phyloP scores from a whole-genome alignment of 306 rosid species.

The Prunus mongolica region DNA sequence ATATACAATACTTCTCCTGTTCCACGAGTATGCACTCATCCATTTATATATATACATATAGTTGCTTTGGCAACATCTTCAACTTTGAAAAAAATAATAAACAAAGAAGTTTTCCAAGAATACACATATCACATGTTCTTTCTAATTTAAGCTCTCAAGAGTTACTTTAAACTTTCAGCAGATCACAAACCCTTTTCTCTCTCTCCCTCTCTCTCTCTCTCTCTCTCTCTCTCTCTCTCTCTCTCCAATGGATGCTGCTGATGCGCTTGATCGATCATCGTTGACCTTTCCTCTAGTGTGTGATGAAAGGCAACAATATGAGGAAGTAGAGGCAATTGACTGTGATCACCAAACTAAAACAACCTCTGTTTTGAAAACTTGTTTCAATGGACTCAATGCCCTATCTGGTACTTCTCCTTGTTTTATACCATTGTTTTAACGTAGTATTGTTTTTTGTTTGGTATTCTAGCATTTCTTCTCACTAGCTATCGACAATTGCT shows the following conservation, averaged over 20 bases:
- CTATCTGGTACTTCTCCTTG: background rate
- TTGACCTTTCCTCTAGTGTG: background rate
- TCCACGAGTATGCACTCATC: too few species aligned
- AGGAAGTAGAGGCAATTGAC: background rate
- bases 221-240: background rate
- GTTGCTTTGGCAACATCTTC: background rate
- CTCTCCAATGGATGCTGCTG: background rate
- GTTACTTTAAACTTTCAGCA: background rate
- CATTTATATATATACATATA: too few species aligned
- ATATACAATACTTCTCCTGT: too few species aligned
- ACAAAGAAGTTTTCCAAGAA: background rate
- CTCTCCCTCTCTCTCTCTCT: conserved; percentile 1
- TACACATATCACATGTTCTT: background rate
- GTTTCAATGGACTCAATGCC: conserved; percentile 12
- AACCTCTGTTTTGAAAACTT: background rate
- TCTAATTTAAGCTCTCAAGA: background rate
- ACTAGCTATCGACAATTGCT: too few species aligned
- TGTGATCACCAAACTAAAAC: background rate
- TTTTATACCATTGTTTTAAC: background rate
- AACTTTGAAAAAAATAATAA: background rate
- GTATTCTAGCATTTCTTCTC: background rate
- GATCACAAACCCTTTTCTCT: background rate
- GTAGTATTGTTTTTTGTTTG: background rate
- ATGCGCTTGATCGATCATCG: background rate
- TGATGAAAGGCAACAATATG: background rate